phyloP scores from a whole-genome alignment of 352 stramenopile species.

The Globisporangium cederbergense region DNA sequence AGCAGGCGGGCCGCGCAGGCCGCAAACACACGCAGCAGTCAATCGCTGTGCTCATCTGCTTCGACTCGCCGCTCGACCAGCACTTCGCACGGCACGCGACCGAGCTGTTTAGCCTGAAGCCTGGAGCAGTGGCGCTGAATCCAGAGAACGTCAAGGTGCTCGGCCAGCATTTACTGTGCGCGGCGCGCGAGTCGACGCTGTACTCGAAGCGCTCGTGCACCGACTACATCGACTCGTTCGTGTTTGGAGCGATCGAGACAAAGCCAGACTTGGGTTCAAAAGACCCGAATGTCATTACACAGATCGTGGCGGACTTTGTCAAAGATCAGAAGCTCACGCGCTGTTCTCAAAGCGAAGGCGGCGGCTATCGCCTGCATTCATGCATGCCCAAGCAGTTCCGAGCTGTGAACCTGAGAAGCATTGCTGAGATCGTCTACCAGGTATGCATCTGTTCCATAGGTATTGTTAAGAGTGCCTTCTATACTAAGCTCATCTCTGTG shows the following conservation, averaged over 20 bases:
- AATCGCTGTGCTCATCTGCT: slow-evolving; percentile 93
- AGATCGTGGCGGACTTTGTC: slow-evolving; percentile 24
- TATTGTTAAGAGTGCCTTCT: neutral
- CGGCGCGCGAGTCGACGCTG: slow-evolving; percentile 90
- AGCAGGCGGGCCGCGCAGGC: slow-evolving; percentile 95
- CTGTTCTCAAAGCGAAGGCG: slow-evolving; percentile 26
- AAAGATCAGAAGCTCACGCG: slow-evolving; percentile 45
- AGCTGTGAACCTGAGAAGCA: slow-evolving; percentile 60
- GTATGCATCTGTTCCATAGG: slow-evolving; percentile 17
- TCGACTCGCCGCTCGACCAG: slow-evolving; percentile 94
- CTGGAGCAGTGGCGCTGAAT: slow-evolving; percentile 85
- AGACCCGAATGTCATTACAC: neutral
- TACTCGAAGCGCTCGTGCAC: slow-evolving; percentile 60
- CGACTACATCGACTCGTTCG: slow-evolving; percentile 56
- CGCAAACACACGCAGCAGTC: slow-evolving; percentile 76
- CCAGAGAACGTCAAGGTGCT: slow-evolving; percentile 85
- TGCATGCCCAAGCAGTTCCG: slow-evolving; percentile 57
- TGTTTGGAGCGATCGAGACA: slow-evolving; percentile 34
- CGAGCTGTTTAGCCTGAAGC: slow-evolving; percentile 66
- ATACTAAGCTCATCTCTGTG: neutral
- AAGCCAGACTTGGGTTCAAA: neutral
- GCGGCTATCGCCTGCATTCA: slow-evolving; percentile 52
- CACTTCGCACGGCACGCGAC: slow-evolving; percentile 67
- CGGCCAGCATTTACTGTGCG: slow-evolving; percentile 92
- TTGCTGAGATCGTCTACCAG: slow-evolving; percentile 60